Percentiles rank a stretch among this genome's conserved stretches.
phyloP scores from a whole-genome alignment of 306 rosid genomes.

The Vigna radiata region DNA sequence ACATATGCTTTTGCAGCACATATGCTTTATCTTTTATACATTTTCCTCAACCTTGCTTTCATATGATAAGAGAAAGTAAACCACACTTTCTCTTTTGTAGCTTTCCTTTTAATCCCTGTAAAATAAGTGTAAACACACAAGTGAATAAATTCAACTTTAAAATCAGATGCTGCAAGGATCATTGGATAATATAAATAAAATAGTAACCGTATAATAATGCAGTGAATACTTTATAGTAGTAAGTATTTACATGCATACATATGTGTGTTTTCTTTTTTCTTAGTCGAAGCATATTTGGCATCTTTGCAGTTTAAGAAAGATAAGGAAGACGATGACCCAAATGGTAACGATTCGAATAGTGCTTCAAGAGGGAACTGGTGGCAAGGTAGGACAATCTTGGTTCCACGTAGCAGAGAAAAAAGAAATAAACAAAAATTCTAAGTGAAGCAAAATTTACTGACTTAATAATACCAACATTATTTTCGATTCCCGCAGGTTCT shows the following conservation, averaged over 20 bases:
- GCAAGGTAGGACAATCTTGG: constrained; percentile 67
- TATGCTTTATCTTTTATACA: not conserved
- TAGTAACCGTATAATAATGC: not conserved
- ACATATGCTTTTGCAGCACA: not conserved
- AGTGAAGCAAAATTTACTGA: constrained; percentile 1
- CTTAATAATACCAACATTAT: not conserved
- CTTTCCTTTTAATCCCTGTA: not conserved
- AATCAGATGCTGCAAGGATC: not conserved
- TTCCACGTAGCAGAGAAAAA: not conserved
- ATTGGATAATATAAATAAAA: not conserved
- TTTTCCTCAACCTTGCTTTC: not conserved
- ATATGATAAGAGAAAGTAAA: not conserved
- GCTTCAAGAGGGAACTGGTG: constrained; percentile 98
- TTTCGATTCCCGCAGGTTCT: constrained; percentile 64
- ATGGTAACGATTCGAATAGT: constrained; percentile 63
- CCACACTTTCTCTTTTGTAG: not conserved
- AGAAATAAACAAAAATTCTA: not conserved
- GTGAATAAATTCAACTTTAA: not conserved
- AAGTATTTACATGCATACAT: not conserved
- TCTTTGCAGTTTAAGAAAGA: constrained; percentile 69
- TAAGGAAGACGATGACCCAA: constrained; percentile 66
- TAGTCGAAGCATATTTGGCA: not conserved
- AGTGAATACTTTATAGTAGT: not conserved
- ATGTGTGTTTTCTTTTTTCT: not conserved
- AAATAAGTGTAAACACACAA: not conserved